Evolutionary conservation across 768 basidiomycete species (phyloP), one percentile per base, ranked within the genome.

Genomic region (Pleurotus eryngii): DNA sequence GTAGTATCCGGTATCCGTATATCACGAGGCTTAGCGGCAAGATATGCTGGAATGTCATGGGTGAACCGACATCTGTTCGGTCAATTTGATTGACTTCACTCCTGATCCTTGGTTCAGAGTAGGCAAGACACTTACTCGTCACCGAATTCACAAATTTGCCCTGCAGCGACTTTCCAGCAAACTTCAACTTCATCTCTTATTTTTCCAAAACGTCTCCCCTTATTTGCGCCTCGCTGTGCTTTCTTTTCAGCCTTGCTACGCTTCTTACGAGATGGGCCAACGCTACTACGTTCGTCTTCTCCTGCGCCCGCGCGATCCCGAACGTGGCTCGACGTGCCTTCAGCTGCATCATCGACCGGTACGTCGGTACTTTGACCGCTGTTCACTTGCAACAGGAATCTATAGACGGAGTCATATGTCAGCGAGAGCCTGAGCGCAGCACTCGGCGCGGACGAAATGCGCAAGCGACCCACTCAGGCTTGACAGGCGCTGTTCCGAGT

Each of bases 81-180:
- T 9, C 9, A 45, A 26, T 38, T 5, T 45, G 43, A 43, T 49
- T 46, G 26, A 8, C 24, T 35, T 47, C 30, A 43, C 30, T 47
- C 24, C 20, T 27, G 49, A 11, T 22, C 26, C 30, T 22, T 9
- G 7, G 18, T 30, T 60, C 47, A 43, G 24, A 46, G 42, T 37
- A 45, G 26, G 54, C 46, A 3, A 49, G n/a, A n/a, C 35, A 80
- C 83, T 62, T 61, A 88, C 85, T 84, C 77, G 53, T 76, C 71
- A 17, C 89, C 90, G 62, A 84, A 83, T 60, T 89, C 86, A 65
- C 95, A 97, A 6, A 74, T 63, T 35, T 76, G 73, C 0, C 87
- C 90, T 51, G 77, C 82, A 2, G 92, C 94, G 51, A 93, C 72
- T 51, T 79, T 81, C 82, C 86, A 89, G 72, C 95, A 98, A 24